Evolutionary conservation across 2,329 filamentous ascomycete genomes (phyloP).

Genomic region (Fonsecaea erecta): DNA sequence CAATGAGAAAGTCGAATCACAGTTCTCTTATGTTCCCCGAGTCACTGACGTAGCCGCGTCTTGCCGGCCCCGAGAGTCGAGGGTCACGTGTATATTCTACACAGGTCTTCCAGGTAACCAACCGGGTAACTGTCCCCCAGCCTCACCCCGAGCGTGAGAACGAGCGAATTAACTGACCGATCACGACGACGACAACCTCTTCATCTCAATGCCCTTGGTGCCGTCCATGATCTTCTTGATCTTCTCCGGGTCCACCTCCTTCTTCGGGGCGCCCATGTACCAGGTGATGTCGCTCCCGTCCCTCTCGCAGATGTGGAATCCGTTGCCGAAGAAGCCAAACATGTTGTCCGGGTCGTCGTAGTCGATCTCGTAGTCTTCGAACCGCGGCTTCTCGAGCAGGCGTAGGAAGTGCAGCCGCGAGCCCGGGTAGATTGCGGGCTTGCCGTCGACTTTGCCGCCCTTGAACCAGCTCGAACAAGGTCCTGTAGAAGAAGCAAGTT

Average conservation of each 20-base stretch:
- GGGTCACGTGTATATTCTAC: too few relatives aligned
- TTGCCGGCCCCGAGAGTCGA: too few relatives aligned
- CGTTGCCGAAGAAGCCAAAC: slow-evolving; percentile 51
- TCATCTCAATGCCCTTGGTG: slow-evolving; percentile 20
- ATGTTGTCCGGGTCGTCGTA: slow-evolving; percentile 45
- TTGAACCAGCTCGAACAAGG: slow-evolving; percentile 31
- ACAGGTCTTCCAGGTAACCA: too few relatives aligned
- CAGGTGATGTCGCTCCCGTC: slow-evolving; percentile 33
- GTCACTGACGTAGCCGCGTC: too few relatives aligned
- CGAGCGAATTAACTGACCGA: background rate
- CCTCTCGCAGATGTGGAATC: slow-evolving; percentile 42
- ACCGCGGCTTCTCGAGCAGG: slow-evolving; percentile 44
- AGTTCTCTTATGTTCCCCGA: too few relatives aligned
- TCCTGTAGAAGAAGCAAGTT: slow-evolving; percentile 1
- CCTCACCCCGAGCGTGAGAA: too few relatives aligned
- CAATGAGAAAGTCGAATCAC: too few relatives aligned
- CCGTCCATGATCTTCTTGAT: slow-evolving; percentile 24
- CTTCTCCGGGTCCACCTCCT: slow-evolving; percentile 23
- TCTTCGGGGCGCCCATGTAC: slow-evolving; percentile 26
- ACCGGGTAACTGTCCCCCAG: too few relatives aligned
- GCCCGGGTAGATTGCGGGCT: slow-evolving; percentile 49
- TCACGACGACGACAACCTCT: slow-evolving; percentile 1
- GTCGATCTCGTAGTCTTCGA: slow-evolving; percentile 51
- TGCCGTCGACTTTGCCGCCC: slow-evolving; percentile 32
- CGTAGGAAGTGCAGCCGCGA: slow-evolving; percentile 47